A percentile compares a stretch with the other conserved stretches of the same genome.
These are phyloP conservation scores for Termitomyces sp. DNA, from an alignment of 768 basidiomycete genomes.

Conservation along the genomic window DNA sequence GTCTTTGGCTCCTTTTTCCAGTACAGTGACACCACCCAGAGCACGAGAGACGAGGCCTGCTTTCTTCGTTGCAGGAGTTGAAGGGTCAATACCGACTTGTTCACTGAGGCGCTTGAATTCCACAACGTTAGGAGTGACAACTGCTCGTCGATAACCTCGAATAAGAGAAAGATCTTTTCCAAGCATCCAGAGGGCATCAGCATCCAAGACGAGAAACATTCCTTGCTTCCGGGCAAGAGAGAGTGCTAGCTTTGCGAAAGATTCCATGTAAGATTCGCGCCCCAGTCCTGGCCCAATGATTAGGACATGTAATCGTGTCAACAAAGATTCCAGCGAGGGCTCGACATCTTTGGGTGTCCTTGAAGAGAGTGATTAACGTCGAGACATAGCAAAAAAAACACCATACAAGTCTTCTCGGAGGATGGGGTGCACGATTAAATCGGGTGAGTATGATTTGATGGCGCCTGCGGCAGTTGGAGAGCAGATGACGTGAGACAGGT, in stretches of 20 bases:
- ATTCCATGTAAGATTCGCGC: conserved; percentile 86
- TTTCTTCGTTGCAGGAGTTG: conserved; percentile 43
- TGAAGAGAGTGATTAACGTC: conserved; percentile 2
- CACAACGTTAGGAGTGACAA: conserved; percentile 91
- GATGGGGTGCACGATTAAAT: conserved; percentile 96
- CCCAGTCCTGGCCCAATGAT: conserved; percentile 95
- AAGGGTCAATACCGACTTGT: conserved; percentile 56
- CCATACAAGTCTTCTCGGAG: conserved; percentile 63
- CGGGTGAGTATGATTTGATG: conserved; percentile 96
- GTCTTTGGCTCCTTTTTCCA: conserved; percentile 84
- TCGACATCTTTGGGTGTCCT: conserved; percentile 47
- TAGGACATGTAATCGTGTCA: conserved; percentile 86
- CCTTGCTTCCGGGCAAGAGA: conserved; percentile 63
- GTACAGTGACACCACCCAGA: conserved; percentile 83
- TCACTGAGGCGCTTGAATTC: conserved; percentile 88
- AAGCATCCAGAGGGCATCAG: conserved; percentile 85
- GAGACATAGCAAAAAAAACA: background rate
- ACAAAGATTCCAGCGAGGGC: conserved; percentile 54
- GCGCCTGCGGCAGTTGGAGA: conserved; percentile 86
- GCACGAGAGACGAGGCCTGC: conserved; percentile 67
- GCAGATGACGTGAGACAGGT: conserved; percentile 96
- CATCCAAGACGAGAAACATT: conserved; percentile 92
- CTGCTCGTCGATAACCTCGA: conserved; percentile 78
- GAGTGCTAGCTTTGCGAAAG: conserved; percentile 72
- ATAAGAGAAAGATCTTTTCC: conserved; percentile 71